Base-by-base conservation (phyloP, 192 early-diverging fungal genomes). In the Ramicandelaber brevisporus region DNA sequence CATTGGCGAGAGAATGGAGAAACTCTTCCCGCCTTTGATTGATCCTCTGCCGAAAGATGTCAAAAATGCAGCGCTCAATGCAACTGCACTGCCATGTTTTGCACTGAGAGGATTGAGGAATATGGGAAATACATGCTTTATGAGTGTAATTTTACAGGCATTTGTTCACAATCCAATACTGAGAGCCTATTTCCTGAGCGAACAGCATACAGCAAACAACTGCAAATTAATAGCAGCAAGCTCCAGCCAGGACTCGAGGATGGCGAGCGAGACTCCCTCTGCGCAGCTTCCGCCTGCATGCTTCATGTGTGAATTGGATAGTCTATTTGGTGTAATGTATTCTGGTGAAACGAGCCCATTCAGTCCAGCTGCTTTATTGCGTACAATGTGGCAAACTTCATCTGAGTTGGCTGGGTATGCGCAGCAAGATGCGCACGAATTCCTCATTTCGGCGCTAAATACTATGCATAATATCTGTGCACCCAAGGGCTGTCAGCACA, bases 381-480 rank as follows among this genome's bases (percentile, higher is more conserved):
- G 73, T 37, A 42, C 76, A 7, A 72, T 96, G 61, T 97, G 92
- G 92, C 61, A 72, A 41, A 66, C 75, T 8, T 71, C 73, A 15
- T 58, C 65, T 24, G 71, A 90, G 26, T 50, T 96, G 17, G 86
- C 92, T 10, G 76, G 84, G 5, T 88, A 88, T 36, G 67, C 72
- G 8, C 87, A 95, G 50, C 88, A 98, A 45, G 88, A 95, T 36
- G 87, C 89, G 1, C 92, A 98, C 45, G 92, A 98, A 36, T 96
- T 88, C 34, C 81, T 96, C 38, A 85, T 93, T 23, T 71, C 81
- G 6, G 52, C 78, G 4, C 42, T 95, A 29, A 79, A 93, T 38
- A 55, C 71, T 29, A 69, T 98, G 33, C 92, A 98, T 37, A 58
- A 48, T 17, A 25, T 25, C 11, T 11, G 8, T 9, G 11, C 11